Conservation (phyloP, 2,329 filamentous ascomycete species). For the Fusarium sarcochroum region DNA sequence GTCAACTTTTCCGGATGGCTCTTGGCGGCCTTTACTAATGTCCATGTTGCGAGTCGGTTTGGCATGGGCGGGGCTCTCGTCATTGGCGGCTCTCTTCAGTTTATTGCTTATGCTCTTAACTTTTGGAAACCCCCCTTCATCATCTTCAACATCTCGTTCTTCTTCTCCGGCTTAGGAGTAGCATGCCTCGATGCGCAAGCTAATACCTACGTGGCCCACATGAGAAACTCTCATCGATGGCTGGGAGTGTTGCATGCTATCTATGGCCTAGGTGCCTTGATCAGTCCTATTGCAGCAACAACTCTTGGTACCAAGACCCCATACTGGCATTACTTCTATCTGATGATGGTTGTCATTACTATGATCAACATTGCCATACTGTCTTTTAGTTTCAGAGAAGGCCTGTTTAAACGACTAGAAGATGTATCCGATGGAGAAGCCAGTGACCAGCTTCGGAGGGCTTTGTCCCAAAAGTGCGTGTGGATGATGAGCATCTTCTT, state of each 20-base stretch:
- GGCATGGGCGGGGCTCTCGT: constrained; percentile 6
- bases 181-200: constrained; percentile 16
- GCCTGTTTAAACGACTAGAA: not conserved
- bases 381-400: not conserved
- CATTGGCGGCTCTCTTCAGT: not conserved
- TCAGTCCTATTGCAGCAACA: constrained; percentile 2
- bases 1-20: constrained; percentile 16
- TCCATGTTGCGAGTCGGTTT: not conserved
- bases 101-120: constrained; percentile 4
- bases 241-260: constrained; percentile 6
- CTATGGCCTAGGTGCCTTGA: constrained; percentile 9
- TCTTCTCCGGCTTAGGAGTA: constrained; percentile 8
- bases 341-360: not conserved
- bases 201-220: constrained; percentile 8
- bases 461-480: constrained; percentile 5
- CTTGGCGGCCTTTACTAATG: constrained; percentile 16
- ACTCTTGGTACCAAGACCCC: not conserved
- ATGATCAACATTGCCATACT: not conserved
- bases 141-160: constrained; percentile 6
- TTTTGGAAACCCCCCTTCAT: constrained; percentile 11
- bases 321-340: constrained; percentile 15
- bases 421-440: not conserved
- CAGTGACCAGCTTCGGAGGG: constrained; percentile 2
- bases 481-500: constrained; percentile 8
- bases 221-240: constrained; percentile 9